Evolutionary conservation across 108 stramenopile species (phyloP).

Genomic region (Cyclotella sp.): DNA sequence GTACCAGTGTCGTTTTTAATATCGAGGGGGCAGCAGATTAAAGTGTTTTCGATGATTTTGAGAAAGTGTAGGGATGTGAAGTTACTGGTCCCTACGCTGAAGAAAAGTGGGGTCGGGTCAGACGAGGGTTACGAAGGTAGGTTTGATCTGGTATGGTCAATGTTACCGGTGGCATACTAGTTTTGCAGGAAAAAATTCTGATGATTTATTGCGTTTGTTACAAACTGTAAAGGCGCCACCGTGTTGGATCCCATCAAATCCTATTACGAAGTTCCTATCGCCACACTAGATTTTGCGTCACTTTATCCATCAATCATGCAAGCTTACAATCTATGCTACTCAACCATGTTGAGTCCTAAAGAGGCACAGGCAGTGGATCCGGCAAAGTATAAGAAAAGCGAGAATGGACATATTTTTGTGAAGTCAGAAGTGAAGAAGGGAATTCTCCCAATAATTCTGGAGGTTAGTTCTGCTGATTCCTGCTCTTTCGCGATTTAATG

Average conservation of each 20-base stretch:
- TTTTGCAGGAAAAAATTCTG: not conserved
- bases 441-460: conserved; percentile 96
- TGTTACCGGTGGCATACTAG: too few relatives aligned
- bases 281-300: conserved; percentile 99
- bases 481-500: conserved; percentile 28
- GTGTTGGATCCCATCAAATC: conserved; percentile 98
- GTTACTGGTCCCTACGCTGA: conserved; percentile 93
- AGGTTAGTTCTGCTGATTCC: conserved; percentile 48
- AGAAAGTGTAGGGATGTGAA: conserved; percentile 92
- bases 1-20: conserved; percentile 97
- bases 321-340: conserved; percentile 99
- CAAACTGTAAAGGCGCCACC: conserved; percentile 86
- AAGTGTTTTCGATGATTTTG: conserved; percentile 98
- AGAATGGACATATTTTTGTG: conserved; percentile 94
- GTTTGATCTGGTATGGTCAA: not conserved
- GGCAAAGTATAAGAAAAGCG: conserved; percentile 85
- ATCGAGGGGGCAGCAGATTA: conserved; percentile 98
- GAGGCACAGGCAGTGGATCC: conserved; percentile 79
- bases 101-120: conserved; percentile 70
- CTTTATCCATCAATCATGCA: conserved; percentile 99
- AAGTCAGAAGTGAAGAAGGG: conserved; percentile 92
- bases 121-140: conserved; percentile 90
- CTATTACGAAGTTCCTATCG: conserved; percentile 98
- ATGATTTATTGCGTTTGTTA: not conserved
- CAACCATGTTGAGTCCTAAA: conserved; percentile 85